Conservation (phyloP, 2,329 filamentous ascomycete genomes). For the Sporothrix humicola region DNA sequence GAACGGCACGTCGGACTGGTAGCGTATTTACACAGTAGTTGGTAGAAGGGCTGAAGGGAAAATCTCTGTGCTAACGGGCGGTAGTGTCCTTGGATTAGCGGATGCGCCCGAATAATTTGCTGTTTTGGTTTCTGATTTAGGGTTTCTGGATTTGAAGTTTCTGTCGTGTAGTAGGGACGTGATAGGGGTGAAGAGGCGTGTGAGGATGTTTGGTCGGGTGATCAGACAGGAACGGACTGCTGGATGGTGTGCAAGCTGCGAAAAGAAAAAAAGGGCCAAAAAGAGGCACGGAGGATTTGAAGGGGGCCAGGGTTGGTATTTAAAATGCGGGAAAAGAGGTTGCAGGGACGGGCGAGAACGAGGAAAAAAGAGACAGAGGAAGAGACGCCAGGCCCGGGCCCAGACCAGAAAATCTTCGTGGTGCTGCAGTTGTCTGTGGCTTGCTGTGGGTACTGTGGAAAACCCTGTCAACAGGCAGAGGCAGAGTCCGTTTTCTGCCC, state of each 20-base stretch:
- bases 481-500: not conserved
- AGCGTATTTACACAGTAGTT: conserved; percentile 26
- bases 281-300: not conserved
- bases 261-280: conserved; percentile 9
- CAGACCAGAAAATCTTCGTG: not conserved
- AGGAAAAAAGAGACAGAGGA: not conserved
- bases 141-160: not conserved
- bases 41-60: not conserved
- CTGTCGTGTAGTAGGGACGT: conserved; percentile 7
- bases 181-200: conserved; percentile 5
- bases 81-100: conserved; percentile 28
- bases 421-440: conserved; percentile 2
- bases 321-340: conserved; percentile 16
- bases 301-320: conserved; percentile 29
- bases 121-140: conserved; percentile 12
- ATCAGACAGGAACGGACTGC: conserved; percentile 14
- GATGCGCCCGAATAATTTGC: conserved; percentile 16
- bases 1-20: conserved; percentile 20
- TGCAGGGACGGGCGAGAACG: not conserved
- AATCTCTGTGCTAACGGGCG: conserved; percentile 27
- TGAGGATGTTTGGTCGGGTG: conserved; percentile 14
- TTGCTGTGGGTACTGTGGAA: conserved; percentile 26
- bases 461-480: conserved; percentile 8
- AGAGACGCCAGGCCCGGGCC: not conserved
- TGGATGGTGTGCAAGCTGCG: conserved; percentile 13